A percentile compares a stretch with the other conserved stretches of the same genome.
Evolutionary conservation across 495 filamentous ascomycete genomes (phyloP).

Genomic region (Hyphodiscus hymeniophilus): DNA sequence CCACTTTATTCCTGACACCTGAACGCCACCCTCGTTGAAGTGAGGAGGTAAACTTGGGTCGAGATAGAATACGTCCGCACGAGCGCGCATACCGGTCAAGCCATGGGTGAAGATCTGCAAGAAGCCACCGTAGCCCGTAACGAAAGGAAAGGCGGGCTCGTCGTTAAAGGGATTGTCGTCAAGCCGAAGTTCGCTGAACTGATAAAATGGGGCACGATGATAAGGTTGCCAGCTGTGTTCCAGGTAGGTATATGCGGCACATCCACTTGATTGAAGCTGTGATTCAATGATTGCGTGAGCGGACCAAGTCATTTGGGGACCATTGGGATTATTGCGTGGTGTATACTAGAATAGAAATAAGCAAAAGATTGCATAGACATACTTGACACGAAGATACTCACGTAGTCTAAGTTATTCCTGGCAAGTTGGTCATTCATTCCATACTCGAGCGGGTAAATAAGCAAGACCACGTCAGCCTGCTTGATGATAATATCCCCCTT

Average conservation of each 20-base stretch:
- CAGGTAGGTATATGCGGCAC: slow-evolving; percentile 42
- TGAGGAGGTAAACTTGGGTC: background rate
- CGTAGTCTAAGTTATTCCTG: background rate
- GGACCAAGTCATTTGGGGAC: slow-evolving; percentile 50
- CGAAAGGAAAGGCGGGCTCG: slow-evolving; percentile 48
- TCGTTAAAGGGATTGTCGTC: slow-evolving; percentile 58
- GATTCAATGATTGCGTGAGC: slow-evolving; percentile 44
- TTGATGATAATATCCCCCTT: slow-evolving; percentile 45
- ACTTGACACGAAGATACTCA: too few species aligned
- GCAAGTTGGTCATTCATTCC: slow-evolving; percentile 19
- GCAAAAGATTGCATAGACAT: too few species aligned
- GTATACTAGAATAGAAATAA: too few species aligned
- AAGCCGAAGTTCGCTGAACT: slow-evolving; percentile 57
- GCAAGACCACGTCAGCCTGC: slow-evolving; percentile 46
- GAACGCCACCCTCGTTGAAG: background rate
- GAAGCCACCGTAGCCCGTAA: slow-evolving; percentile 44
- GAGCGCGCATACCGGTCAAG: background rate
- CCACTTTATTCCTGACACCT: background rate
- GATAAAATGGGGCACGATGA: slow-evolving; percentile 43
- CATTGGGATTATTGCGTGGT: too few species aligned
- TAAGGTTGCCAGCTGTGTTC: slow-evolving; percentile 39
- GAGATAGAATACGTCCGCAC: background rate
- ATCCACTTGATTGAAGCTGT: slow-evolving; percentile 39
- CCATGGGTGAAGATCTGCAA: background rate
- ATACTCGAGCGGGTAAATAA: slow-evolving; percentile 46